Evolutionary conservation across 768 basidiomycete species (phyloP), one percentile per base, ranked within the genome.

Genomic region (Boletales sp.): DNA sequence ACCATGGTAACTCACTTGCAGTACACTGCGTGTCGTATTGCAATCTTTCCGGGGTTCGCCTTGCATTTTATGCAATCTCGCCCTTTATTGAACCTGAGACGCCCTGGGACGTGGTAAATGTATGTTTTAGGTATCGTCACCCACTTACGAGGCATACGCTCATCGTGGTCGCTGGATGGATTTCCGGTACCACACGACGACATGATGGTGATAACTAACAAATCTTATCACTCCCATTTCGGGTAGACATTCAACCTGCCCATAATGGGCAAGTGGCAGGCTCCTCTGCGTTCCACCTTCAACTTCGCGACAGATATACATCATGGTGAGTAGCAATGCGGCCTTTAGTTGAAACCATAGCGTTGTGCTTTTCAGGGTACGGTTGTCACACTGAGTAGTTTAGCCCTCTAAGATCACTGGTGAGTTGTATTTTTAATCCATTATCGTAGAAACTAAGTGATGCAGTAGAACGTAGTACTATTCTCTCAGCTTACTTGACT

Each of bases 21-120:
- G 61, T 91, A 92, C 17, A 88, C 85, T 13, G 86, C 82, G 63
- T 91, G 87, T 37, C 87, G 77, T 48, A 90, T 81, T 42, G 90
- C 82, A 27, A 90, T 70, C 45, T 82, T 86, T 19, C 87, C 90
- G 8, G 48, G 55, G 21, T 75, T 77, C 29, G 67, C 70, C 63
- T 88, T 90, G 67, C 90, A 92, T 59, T 83, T 86, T n/a, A 88
- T 75, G 56, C 89, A 92, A 12, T 67, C 62, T 51, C 73, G 84
- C 3, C 81, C 76, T 66, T 80, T 83, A 62, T 86, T 86, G 58
- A 81, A 87, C 59, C 80, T 88, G 45, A 72, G 69, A 21, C 83
- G 81, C 30, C 79, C 88, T 90, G 40, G 4, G 11, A 53, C 32
- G 24, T 32, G 40, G 41, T 57, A 30, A 30, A 44, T 43, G 3